Base-by-base conservation (phyloP, 2,329 filamentous ascomycete genomes). In the Botryotinia convoluta region DNA sequence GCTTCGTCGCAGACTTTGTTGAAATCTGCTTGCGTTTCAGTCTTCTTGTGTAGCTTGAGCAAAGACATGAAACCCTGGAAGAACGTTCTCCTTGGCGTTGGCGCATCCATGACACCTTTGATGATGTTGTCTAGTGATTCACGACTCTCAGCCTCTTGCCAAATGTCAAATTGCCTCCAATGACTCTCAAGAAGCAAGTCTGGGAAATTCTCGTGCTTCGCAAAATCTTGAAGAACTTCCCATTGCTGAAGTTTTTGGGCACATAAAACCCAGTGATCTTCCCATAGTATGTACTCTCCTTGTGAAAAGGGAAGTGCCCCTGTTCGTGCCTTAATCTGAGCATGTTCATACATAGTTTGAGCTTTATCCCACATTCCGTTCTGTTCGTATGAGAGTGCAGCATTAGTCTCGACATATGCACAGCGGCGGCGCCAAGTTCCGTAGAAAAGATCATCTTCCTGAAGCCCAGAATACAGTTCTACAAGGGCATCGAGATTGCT, bases 311-410 rank as follows among this genome's bases (percentile, higher is more conserved):
- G 95, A 75, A 98, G 90, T n/a, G 95, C 93, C 69, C 95, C 96
- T 0, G 95, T 98, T 64, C 97, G 90, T 62, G 97, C 96, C 82
- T 98, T 99, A 82, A 99, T 94, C 82, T 99, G 97, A 0, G 97
- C 96, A 72, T 92, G 92, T 82, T 99, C 96, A 82, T 98, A 99
- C 85, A 98, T 92, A 80, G 93, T 93, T 83, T 99, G 97, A 1
- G 97, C 95, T 83, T 98, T 98, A 79, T 99, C 96, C 97, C 96
- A 99, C 89, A 98, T 97, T 65, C 96, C 96, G 79, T 97, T 97
- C 81, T 99, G 97, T 84, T 99, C 97, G 78, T 98, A 99, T 0
- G 96, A 99, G 12, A 99, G 86, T 1, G 95, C 96, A 22, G 96
- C 94, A 80, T 99, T 99, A 14, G 95, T 98, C 85, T 99, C 97